A percentile compares a stretch with the other conserved stretches of the same genome.
Conservation (phyloP, 306 rosid genomes). For the Clitoria ternatea region DNA sequence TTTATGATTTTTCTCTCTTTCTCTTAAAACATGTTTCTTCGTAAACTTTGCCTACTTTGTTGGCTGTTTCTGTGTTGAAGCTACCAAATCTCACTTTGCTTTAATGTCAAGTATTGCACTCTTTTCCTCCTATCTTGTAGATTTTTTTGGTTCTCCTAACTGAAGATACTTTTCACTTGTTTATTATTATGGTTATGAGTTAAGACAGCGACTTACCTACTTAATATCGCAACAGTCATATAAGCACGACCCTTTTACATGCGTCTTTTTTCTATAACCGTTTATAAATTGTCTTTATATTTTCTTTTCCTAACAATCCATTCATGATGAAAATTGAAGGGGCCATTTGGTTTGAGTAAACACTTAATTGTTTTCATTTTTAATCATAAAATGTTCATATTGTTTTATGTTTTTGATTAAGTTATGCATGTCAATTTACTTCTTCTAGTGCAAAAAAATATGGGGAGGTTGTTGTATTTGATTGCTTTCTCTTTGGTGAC, state of each 20-base stretch:
- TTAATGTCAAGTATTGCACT: background rate
- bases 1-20: background rate
- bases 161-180: background rate
- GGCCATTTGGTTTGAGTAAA: no score
- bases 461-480: background rate
- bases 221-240: background rate
- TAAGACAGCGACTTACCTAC: background rate
- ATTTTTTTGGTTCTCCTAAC: background rate
- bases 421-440: background rate
- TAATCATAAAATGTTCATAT: no score
- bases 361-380: no score
- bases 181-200: background rate
- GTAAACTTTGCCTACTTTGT: background rate
- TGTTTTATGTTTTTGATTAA: background rate
- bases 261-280: background rate
- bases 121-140: background rate
- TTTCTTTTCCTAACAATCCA: background rate
- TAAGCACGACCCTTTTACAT: background rate
- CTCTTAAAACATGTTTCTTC: background rate
- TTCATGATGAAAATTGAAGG: background rate
- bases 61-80: background rate
- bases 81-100: background rate
- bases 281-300: background rate
- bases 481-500: slow-evolving; percentile 8
- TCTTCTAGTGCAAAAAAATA: background rate